Evolutionary conservation across 2,329 filamentous ascomycete genomes (phyloP).

Genomic region (Colletotrichum liriopes): DNA sequence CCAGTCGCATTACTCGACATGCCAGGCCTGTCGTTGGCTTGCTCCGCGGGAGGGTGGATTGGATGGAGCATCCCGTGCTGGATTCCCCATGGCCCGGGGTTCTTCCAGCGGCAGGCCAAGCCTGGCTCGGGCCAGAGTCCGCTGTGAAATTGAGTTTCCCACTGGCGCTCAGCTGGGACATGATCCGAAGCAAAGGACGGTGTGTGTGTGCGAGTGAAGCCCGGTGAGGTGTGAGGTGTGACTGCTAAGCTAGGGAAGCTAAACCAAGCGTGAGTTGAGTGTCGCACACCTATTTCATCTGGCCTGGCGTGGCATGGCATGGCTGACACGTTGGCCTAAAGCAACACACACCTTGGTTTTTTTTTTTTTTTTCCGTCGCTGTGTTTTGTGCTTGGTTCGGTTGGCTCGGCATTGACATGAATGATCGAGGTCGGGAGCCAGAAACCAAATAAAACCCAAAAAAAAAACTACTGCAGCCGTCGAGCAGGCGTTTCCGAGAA

Average conservation of each 20-base stretch:
- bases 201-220: slow-evolving; percentile 7
- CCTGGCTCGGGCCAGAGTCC: slow-evolving; percentile 32
- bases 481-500: neutral
- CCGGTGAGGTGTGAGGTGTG: neutral
- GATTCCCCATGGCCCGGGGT: slow-evolving; percentile 33
- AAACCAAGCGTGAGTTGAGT: slow-evolving; percentile 9
- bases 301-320: slow-evolving; percentile 14
- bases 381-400: slow-evolving; percentile 15
- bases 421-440: neutral
- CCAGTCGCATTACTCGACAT: slow-evolving; percentile 40
- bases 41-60: slow-evolving; percentile 39
- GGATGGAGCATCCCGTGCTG: slow-evolving; percentile 38
- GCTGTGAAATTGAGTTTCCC: slow-evolving; percentile 43
- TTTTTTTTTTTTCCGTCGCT: neutral
- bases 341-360: neutral
- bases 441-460: neutral
- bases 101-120: slow-evolving; percentile 37
- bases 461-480: neutral
- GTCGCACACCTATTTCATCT: slow-evolving; percentile 13
- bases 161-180: slow-evolving; percentile 39
- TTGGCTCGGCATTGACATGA: slow-evolving; percentile 26
- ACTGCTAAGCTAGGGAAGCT: slow-evolving; percentile 14
- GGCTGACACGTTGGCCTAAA: slow-evolving; percentile 1
- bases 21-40: slow-evolving; percentile 35
- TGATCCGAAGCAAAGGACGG: slow-evolving; percentile 41